Percentiles rank a stretch among this genome's conserved stretches.
Evolutionary conservation across 345 rosid species (phyloP).

Genomic region (Euphorbia tirucalli): DNA sequence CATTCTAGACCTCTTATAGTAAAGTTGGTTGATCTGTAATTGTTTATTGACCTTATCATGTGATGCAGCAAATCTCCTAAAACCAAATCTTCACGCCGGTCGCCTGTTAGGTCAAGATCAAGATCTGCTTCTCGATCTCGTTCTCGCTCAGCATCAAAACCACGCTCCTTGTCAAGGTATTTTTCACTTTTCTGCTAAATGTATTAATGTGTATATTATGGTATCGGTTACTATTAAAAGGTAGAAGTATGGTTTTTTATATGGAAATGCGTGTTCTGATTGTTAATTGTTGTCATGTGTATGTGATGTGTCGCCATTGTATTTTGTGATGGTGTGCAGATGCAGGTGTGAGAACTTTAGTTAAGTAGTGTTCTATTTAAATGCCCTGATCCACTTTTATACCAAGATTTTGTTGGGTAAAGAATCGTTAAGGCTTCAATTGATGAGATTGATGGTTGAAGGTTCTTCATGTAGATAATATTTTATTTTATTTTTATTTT

Average conservation of each 20-base stretch:
- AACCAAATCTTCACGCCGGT: conserved; percentile 52
- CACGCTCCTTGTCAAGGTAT: conserved; percentile 70
- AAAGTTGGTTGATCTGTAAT: neutral
- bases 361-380: neutral
- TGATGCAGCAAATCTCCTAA: conserved; percentile 72
- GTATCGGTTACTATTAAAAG: neutral
- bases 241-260: neutral
- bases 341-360: neutral
- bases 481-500: no score
- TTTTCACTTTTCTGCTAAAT: conserved; percentile 15
- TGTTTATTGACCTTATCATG: conserved; percentile 16
- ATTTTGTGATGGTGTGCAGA: neutral
- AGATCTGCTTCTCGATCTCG: conserved; percentile 59
- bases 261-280: neutral
- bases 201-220: neutral
- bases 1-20: neutral
- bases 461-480: neutral
- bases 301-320: neutral
- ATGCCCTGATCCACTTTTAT: neutral
- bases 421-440: neutral
- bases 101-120: conserved; percentile 66
- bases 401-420: neutral
- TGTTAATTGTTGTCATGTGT: neutral
- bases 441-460: neutral
- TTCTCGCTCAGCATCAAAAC: conserved; percentile 64